phyloP scores from a whole-genome alignment of 106 monocot genomes.

The Triglochin maritima region DNA sequence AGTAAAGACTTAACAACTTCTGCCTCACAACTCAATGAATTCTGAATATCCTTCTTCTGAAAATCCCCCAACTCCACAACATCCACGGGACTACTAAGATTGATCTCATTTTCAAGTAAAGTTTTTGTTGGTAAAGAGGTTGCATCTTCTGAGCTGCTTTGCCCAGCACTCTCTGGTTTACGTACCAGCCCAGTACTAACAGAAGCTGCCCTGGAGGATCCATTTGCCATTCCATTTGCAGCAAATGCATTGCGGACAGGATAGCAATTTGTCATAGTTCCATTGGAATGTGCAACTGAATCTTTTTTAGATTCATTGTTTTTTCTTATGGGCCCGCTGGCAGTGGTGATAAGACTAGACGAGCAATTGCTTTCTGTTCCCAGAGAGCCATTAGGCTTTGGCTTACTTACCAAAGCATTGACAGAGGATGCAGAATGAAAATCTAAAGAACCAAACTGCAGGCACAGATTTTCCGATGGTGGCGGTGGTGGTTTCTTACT shows the following conservation, averaged over 20 bases:
- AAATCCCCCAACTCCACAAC: slow-evolving; percentile 8
- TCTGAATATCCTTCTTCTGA: neutral
- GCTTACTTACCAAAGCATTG: slow-evolving; percentile 12
- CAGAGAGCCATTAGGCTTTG: slow-evolving; percentile 2
- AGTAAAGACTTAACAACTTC: slow-evolving; percentile 23
- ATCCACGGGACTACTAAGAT: slow-evolving; percentile 5
- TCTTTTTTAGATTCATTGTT: slow-evolving; percentile 4
- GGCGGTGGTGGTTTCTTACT: slow-evolving; percentile 2
- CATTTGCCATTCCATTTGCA: slow-evolving; percentile 11
- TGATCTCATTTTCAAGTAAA: neutral
- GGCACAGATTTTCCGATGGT: slow-evolving; percentile 13
- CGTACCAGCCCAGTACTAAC: neutral
- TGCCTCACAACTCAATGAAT: slow-evolving; percentile 13
- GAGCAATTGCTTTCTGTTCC: slow-evolving; percentile 2
- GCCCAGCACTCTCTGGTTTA: slow-evolving; percentile 1
- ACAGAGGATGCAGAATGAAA: slow-evolving; percentile 23
- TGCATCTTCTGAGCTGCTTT: slow-evolving; percentile 11
- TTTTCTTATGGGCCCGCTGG: slow-evolving; percentile 4
- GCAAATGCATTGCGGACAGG: neutral
- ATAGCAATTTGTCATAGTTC: slow-evolving; percentile 1
- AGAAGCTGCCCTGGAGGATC: neutral
- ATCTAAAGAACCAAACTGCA: slow-evolving; percentile 78
- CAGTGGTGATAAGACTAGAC: slow-evolving; percentile 3
- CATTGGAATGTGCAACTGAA: slow-evolving; percentile 22
- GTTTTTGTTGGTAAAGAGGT: neutral